Evolutionary conservation across 176 grass and related monocot species (phyloP).

Genomic region (Lolium rigidum): DNA sequence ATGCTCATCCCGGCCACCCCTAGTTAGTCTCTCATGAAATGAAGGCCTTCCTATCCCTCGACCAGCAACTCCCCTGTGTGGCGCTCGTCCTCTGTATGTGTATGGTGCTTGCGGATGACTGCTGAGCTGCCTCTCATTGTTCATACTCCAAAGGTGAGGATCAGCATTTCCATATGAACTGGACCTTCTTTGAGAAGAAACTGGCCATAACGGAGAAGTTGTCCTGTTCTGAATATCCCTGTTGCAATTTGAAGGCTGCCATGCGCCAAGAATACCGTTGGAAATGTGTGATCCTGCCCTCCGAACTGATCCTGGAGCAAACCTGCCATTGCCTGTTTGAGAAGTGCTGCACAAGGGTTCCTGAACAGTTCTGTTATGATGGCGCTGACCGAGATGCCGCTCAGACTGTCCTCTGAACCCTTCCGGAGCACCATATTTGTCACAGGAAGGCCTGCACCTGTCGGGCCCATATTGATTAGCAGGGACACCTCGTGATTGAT

Average conservation of each 20-base stretch:
- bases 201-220: background rate
- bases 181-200: conserved; percentile 22
- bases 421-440: conserved; percentile 18
- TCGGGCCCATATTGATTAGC: conserved; percentile 31
- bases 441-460: conserved; percentile 13
- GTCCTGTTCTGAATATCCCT: conserved; percentile 21
- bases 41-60: conserved; percentile 29
- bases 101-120: conserved; percentile 2
- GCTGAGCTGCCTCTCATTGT: conserved; percentile 25
- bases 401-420: conserved; percentile 38
- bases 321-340: conserved; percentile 35
- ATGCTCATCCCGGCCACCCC: conserved; percentile 28
- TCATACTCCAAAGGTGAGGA: conserved; percentile 18
- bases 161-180: conserved; percentile 36
- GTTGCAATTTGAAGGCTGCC: conserved; percentile 40
- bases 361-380: background rate
- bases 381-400: conserved; percentile 6
- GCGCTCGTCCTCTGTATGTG: background rate
- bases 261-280: conserved; percentile 34
- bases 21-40: conserved; percentile 27
- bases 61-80: conserved; percentile 20
- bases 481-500: conserved; percentile 35
- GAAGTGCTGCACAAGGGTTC: conserved; percentile 36
- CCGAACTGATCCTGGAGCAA: conserved; percentile 43
- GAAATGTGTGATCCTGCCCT: conserved; percentile 17